Evolutionary conservation across 345 rosid species (phyloP), one percentile per base, ranked within the genome.

Genomic region (Cardamine resedifolia): DNA sequence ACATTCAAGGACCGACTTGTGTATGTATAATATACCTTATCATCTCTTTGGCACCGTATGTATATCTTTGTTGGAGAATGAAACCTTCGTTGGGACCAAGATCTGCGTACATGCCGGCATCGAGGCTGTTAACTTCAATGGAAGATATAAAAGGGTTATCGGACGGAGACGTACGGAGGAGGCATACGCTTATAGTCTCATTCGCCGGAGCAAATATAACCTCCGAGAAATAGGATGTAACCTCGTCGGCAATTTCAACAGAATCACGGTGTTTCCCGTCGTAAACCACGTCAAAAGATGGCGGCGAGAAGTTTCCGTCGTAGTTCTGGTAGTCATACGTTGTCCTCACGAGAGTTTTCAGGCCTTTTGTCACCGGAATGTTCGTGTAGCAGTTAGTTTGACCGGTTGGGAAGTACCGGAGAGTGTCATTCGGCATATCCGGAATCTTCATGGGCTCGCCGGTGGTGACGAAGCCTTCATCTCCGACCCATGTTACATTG

Each of bases 401-500:
- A 4, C 70, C 74, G 18, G 70, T 34, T 18, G 79, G 64, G 27
- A 75, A 75, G 64, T 68, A 68, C 57, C 79, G 56, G 9, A 75
- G 62, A 28, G 79, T 75, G 44, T 70, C 59, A 24, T 60, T 1
- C 4, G 73, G 67, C 15, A 67, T 57, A 62, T 38, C 38, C 2
- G 77, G 31, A 51, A 36, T 60, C 48, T 49, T 28, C 2, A 65
- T 36, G 19, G 78, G 11, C 68, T 39, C 19, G 19, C 74, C 79
- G 24, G 70, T 52, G 28, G 69, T 59, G 31, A 75, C 59, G 21
- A 51, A 68, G 14, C 58, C 58, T 16, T 75, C 18, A 24, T 75
- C 79, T 39, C 79, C 79, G 30, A 75, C 70, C 79, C 74, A 75
- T 41, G 49, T 75, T 49, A 75, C 69, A 41, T 75, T 60, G 49